Conservation (phyloP, 1,139 yeast species). For the Protomyces macrosporus region DNA sequence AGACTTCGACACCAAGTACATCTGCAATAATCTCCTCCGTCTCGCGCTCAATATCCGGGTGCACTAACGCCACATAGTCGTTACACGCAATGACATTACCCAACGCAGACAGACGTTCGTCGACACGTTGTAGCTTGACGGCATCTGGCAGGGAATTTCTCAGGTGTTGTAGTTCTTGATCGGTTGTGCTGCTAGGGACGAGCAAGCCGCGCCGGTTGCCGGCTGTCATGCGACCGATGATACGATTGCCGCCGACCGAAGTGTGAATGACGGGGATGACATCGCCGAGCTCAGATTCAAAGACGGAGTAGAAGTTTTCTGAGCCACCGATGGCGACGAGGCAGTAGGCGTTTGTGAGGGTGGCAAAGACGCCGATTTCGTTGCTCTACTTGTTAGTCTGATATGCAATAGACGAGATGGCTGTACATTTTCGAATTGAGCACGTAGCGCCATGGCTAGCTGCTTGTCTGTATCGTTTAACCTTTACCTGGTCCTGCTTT, state of each 20-base stretch:
- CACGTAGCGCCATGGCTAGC: slow-evolving; percentile 17
- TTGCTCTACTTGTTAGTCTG: neutral
- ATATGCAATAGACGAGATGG: neutral
- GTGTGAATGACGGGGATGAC: slow-evolving; percentile 94
- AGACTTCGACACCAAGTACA: slow-evolving; percentile 97
- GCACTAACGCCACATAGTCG: slow-evolving; percentile 97
- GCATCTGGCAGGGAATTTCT: slow-evolving; percentile 96
- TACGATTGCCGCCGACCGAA: slow-evolving; percentile 96
- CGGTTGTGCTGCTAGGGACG: slow-evolving; percentile 98
- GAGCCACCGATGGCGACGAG: slow-evolving; percentile 97
- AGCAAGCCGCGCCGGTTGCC: slow-evolving; percentile 96
- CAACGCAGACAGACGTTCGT: slow-evolving; percentile 91
- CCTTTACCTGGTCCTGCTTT: neutral
- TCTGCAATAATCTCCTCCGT: slow-evolving; percentile 98
- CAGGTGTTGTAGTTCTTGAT: slow-evolving; percentile 95
- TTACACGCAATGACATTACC: slow-evolving; percentile 98
- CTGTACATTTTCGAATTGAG: slow-evolving; percentile 20
- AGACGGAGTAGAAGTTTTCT: slow-evolving; percentile 94
- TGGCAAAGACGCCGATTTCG: slow-evolving; percentile 88
- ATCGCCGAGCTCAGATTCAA: slow-evolving; percentile 96
- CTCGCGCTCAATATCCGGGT: slow-evolving; percentile 98
- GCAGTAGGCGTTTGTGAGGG: slow-evolving; percentile 92
- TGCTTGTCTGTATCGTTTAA: neutral
- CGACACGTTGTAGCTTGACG: slow-evolving; percentile 94
- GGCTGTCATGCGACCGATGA: slow-evolving; percentile 96